These are phyloP conservation scores for Phytopythium vexans DNA, from an alignment of 352 stramenopile species.

Conservation along the genomic window DNA sequence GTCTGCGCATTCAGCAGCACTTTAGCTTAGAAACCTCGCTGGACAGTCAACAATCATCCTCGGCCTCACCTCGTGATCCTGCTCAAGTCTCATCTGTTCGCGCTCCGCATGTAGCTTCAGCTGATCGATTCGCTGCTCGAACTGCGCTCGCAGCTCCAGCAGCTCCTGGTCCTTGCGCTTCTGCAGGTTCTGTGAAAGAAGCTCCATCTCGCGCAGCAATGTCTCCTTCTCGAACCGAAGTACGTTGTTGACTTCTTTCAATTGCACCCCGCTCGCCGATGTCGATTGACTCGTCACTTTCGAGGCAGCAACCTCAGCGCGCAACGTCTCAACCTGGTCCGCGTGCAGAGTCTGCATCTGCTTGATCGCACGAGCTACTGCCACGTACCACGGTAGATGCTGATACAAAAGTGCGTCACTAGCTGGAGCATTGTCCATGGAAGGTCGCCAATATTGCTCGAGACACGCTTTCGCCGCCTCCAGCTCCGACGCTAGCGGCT, in stretches of 20 bases:
- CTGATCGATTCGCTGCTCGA: conserved; percentile 52
- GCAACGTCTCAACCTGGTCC: conserved; percentile 13
- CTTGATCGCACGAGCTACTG: conserved; percentile 28
- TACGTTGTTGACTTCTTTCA: conserved; percentile 51
- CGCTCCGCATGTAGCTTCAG: conserved; percentile 44
- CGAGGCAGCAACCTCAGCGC: conserved; percentile 19
- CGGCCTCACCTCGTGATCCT: conserved; percentile 55
- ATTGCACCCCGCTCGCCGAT: conserved; percentile 22
- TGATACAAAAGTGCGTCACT: conserved; percentile 20
- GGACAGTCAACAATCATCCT: conserved; percentile 2
- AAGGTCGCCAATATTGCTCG: conserved; percentile 8
- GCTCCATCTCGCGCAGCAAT: conserved; percentile 50
- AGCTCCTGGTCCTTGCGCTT: conserved; percentile 58
- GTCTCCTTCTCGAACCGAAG: conserved; percentile 74
- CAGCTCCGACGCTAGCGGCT: conserved; percentile 38
- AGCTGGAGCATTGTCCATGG: conserved; percentile 2
- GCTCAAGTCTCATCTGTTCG: conserved; percentile 44
- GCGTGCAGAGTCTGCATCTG: conserved; percentile 27
- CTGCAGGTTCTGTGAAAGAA: conserved; percentile 40
- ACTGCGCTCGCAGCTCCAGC: conserved; percentile 42
- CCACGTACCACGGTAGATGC: conserved; percentile 63
- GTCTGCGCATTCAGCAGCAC: conserved; percentile 13
- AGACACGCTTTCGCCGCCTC: conserved; percentile 40
- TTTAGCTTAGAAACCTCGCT: neutral
- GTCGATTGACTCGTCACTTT: conserved; percentile 23